Conservation (phyloP, 1,284 basidiomycete species). For the Ustilago bromivora region DNA sequence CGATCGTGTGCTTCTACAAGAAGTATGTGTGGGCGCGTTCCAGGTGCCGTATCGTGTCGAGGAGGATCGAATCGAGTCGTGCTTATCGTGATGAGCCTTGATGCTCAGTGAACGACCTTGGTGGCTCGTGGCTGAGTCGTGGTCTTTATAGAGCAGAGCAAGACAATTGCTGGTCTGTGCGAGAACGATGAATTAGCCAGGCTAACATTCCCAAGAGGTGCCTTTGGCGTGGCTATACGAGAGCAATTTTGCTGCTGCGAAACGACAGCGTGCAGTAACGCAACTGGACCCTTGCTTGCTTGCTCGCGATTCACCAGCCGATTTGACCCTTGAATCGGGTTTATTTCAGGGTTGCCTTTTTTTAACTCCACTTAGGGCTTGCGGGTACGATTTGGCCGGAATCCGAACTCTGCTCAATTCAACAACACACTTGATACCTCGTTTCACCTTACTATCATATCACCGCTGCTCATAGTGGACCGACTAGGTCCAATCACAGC, state of each 20-base stretch:
- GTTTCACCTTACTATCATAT: not conserved
- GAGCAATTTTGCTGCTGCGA: not conserved
- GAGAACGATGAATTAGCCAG: not conserved
- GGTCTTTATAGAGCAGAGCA: not conserved
- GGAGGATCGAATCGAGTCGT: not conserved
- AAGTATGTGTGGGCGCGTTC: not conserved
- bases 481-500: not conserved
- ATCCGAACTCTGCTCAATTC: not conserved
- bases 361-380: not conserved
- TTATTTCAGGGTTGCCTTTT: not conserved
- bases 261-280: constrained; percentile 3
- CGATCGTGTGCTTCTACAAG: not conserved
- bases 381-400: not conserved
- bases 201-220: not conserved
- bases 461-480: not conserved
- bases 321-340: not conserved
- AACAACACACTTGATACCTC: not conserved
- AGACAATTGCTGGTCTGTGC: not conserved
- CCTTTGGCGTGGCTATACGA: not conserved
- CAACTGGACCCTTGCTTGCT: constrained; percentile 1
- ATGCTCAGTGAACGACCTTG: not conserved
- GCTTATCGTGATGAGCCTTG: not conserved
- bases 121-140: not conserved
- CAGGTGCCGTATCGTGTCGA: not conserved
- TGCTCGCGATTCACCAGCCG: not conserved